Evolutionary conservation across 179 eudicot genomes (phyloP), one percentile per base, ranked within the genome.

Genomic region (Pouteria campechiana): DNA sequence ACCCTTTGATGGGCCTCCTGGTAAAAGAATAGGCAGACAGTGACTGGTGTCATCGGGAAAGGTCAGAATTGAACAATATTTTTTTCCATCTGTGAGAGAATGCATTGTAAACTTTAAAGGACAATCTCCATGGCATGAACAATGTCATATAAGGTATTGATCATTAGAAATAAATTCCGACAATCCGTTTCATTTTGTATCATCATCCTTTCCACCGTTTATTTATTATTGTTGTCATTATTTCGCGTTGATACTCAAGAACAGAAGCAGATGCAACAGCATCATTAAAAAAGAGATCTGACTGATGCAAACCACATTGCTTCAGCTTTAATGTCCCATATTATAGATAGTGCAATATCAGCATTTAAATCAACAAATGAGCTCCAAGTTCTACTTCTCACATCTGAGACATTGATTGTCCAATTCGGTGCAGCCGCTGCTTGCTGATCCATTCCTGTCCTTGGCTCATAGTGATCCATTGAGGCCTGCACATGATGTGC

Each of bases 331-430:
- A 38, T 17, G 20, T 7, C 5, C 13, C 16, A n/a, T 30, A 19
- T 17, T 12, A 38, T 18, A 33, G 22, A 12, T 32, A 13, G n/a
- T n/a, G n/a, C n/a, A n/a, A n/a, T n/a, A n/a, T n/a, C n/a, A n/a
- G n/a, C n/a, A n/a, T n/a, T n/a, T n/a, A n/a, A n/a, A n/a, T n/a
- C 10, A 27, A 8, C 15, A 22, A 8, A 1, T 0, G 7, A 20
- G 1, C 15, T 8, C 22, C 21, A 40, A 39, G 38, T 32, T 31
- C 22, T n/a, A 21, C 52, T 28, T 8, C 69, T 66, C 36, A 71
- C 76, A 44, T 66, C 76, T 32, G 65, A 44, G 30, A 70, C 69
- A 4, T 61, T 61, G 31, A 61, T 61, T 9, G 72, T 65, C 62
- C 72, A 61, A 38, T 53, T 66, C 14, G 59, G 46, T 9, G 46